Conservation (phyloP, 495 filamentous ascomycete genomes). For the Neurospora sp. region DNA sequence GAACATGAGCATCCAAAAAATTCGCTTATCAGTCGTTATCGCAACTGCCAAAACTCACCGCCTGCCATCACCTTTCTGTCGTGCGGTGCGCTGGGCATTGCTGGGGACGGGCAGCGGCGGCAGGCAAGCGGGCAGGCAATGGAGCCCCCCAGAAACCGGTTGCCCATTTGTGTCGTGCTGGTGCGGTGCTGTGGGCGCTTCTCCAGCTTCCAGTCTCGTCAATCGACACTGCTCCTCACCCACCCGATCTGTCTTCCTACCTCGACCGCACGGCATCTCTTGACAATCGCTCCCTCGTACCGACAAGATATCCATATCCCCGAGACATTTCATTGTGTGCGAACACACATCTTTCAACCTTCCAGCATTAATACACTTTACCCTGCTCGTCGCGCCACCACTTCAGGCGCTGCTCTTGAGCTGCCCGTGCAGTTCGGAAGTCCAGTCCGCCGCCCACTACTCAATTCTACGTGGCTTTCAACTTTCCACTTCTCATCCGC, state of each 20-base stretch:
- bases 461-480: slow-evolving; percentile 20
- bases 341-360: not conserved
- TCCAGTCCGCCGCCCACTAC: not conserved
- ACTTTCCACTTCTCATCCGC: slow-evolving; percentile 6
- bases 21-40: slow-evolving; percentile 27
- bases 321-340: not conserved
- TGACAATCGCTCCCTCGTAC: slow-evolving; percentile 8
- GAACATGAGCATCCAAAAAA: slow-evolving; percentile 14
- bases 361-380: not conserved
- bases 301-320: not conserved
- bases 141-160: slow-evolving; percentile 6
- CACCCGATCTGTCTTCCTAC: not conserved
- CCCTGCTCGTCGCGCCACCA: slow-evolving; percentile 9
- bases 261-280: not conserved
- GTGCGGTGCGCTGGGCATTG: not conserved
- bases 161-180: slow-evolving; percentile 13
- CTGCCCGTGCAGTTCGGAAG: slow-evolving; percentile 12
- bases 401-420: slow-evolving; percentile 3
- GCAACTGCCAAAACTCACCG: slow-evolving; percentile 17
- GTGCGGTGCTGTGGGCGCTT: slow-evolving; percentile 10
- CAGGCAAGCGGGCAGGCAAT: slow-evolving; percentile 17
- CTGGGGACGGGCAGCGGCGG: not conserved
- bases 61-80: slow-evolving; percentile 1
- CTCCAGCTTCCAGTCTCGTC: slow-evolving; percentile 13
- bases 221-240: slow-evolving; percentile 6